These are phyloP conservation scores for Madurella mycetomatis DNA, from an alignment of 2,329 filamentous ascomycete species.

Conservation along the genomic window DNA sequence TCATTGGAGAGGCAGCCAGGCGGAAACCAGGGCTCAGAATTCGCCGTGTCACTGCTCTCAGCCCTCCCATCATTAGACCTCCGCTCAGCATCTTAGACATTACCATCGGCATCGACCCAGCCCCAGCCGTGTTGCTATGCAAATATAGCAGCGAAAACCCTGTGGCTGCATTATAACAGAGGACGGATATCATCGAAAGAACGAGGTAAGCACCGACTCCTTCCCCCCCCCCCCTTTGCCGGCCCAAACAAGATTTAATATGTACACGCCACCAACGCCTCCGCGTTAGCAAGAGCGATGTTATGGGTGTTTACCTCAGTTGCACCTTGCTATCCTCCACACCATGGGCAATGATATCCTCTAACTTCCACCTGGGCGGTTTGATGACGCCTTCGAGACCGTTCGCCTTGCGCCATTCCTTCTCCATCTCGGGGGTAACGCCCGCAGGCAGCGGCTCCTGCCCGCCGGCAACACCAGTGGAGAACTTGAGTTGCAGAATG, in stretches of 20 bases:
- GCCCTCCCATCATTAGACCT: not conserved
- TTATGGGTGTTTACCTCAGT: slow-evolving; percentile 25
- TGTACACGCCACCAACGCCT: not conserved
- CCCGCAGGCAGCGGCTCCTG: slow-evolving; percentile 70
- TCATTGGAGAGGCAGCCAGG: too few species aligned
- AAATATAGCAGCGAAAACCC: not conserved
- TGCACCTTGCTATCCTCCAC: slow-evolving; percentile 30
- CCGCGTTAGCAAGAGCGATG: not conserved
- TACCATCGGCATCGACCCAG: not conserved
- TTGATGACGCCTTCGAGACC: slow-evolving; percentile 67
- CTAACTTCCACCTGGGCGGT: slow-evolving; percentile 77
- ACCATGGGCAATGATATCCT: slow-evolving; percentile 67
- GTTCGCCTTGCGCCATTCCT: slow-evolving; percentile 58
- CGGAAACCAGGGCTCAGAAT: too few species aligned
- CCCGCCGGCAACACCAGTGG: slow-evolving; percentile 90
- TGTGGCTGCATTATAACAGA: too few species aligned
- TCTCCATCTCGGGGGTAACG: slow-evolving; percentile 66
- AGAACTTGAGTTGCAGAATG: slow-evolving; percentile 91
- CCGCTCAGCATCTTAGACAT: slow-evolving; percentile 12
- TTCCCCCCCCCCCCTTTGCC: not conserved
- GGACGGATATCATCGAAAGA: not conserved
- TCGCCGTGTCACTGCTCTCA: too few species aligned
- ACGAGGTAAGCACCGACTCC: slow-evolving; percentile 8
- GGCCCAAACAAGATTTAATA: too few species aligned
- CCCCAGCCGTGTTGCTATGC: not conserved